Percentiles rank a stretch among this genome's conserved stretches.
These are phyloP conservation scores for Phytophthora hybrid DNA, from an alignment of 352 stramenopile genomes.

Conservation along the genomic window DNA sequence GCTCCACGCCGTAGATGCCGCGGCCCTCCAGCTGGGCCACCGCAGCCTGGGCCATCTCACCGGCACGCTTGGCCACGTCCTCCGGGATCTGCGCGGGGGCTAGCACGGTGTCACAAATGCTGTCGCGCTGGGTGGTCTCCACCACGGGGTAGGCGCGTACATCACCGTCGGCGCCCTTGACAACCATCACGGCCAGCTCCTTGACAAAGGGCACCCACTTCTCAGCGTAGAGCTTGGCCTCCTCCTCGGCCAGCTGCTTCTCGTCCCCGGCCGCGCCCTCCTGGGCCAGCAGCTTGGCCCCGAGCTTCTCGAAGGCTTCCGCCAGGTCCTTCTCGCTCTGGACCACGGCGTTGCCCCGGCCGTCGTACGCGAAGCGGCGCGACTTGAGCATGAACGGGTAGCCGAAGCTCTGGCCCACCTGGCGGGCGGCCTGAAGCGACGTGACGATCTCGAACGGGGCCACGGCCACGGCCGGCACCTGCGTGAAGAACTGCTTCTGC, in stretches of 20 bases:
- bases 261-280: conserved; percentile 30
- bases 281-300: conserved; percentile 36
- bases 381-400: conserved; percentile 99
- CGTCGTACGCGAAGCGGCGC: conserved; percentile 96
- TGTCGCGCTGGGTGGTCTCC: conserved; percentile 97
- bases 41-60: conserved; percentile 67
- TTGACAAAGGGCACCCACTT: conserved; percentile 97
- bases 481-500: conserved; percentile 93
- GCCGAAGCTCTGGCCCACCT: conserved; percentile 73
- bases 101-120: conserved; percentile 97
- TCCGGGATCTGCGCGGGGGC: conserved; percentile 84
- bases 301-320: conserved; percentile 85
- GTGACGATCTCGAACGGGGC: conserved; percentile 66
- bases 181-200: conserved; percentile 98
- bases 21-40: conserved; percentile 86
- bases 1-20: conserved; percentile 97
- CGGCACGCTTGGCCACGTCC: conserved; percentile 52
- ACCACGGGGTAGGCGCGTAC: conserved; percentile 96
- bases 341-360: conserved; percentile 96
- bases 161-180: conserved; percentile 74
- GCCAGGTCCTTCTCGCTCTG: conserved; percentile 78
- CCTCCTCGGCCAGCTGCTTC: conserved; percentile 31
- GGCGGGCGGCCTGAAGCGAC: conserved; percentile 49
- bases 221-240: conserved; percentile 91
- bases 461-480: conserved; percentile 57